These are phyloP conservation scores for Tripterygium wilfordii DNA, from an alignment of 177 flowering plant genomes.

Conservation along the genomic window DNA sequence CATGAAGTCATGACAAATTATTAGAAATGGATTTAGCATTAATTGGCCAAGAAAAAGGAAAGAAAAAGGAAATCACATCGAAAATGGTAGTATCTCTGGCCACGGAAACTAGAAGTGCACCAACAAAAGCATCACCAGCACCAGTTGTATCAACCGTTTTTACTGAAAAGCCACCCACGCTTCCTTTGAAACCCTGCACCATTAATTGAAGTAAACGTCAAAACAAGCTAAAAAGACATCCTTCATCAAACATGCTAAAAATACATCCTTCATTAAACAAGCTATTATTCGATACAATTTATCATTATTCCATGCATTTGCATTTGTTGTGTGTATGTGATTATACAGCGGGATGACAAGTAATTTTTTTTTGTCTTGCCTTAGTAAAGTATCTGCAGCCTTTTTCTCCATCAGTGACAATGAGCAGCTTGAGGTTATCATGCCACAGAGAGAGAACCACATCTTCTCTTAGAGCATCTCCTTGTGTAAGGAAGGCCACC, in stretches of 20 bases:
- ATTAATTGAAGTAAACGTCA: too few relatives aligned
- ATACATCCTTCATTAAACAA: too few relatives aligned
- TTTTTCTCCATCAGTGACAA: slow-evolving; percentile 73
- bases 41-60: neutral
- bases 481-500: slow-evolving; percentile 54
- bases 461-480: slow-evolving; percentile 44
- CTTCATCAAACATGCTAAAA: too few relatives aligned
- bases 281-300: too few relatives aligned
- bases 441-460: slow-evolving; percentile 52
- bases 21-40: neutral
- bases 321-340: too few relatives aligned
- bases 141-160: slow-evolving; percentile 76
- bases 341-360: too few relatives aligned
- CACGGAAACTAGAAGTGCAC: slow-evolving; percentile 39
- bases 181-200: slow-evolving; percentile 52
- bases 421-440: slow-evolving; percentile 49
- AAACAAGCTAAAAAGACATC: too few relatives aligned
- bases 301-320: too few relatives aligned
- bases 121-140: slow-evolving; percentile 84
- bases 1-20: neutral
- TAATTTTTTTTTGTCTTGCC: too few relatives aligned
- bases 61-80: slow-evolving; percentile 12
- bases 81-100: slow-evolving; percentile 29
- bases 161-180: slow-evolving; percentile 46
- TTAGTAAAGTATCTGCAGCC: slow-evolving; percentile 81